Percentiles rank a stretch among this genome's conserved stretches.
Conservation (phyloP, 306 rosid species). For the Dryas alaskensis region DNA sequence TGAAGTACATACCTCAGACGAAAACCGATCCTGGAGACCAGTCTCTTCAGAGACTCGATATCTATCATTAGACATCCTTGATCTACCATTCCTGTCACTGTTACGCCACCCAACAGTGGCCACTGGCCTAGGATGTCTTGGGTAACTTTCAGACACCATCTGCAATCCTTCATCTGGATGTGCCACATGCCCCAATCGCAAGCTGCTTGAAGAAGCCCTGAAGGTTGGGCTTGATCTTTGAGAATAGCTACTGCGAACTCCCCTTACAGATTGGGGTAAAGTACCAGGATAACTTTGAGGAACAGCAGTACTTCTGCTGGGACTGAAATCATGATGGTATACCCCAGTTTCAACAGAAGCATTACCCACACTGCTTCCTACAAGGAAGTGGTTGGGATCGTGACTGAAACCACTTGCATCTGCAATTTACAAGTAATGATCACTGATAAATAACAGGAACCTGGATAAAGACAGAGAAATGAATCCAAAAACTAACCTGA, state of each 20-base stretch:
- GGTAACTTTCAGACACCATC: conserved; percentile 53
- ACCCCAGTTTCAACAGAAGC: conserved; percentile 52
- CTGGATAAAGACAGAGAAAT: background rate
- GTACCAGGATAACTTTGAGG: conserved; percentile 56
- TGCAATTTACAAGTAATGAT: conserved; percentile 29
- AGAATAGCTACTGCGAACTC: conserved; percentile 58
- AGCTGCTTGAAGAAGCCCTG: conserved; percentile 62
- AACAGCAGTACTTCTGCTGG: conserved; percentile 42
- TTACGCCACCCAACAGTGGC: conserved; percentile 51
- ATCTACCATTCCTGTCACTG: conserved; percentile 63
- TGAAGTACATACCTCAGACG: conserved; percentile 48
- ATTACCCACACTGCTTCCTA: conserved; percentile 56
- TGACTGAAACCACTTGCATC: conserved; percentile 54
- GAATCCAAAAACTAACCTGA: conserved; percentile 41
- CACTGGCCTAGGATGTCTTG: conserved; percentile 61
- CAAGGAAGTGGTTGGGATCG: conserved; percentile 52
- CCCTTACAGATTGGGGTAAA: conserved; percentile 48
- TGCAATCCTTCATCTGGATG: conserved; percentile 65
- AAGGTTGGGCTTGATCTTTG: conserved; percentile 60
- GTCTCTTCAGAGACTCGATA: conserved; percentile 48
- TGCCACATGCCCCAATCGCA: conserved; percentile 49
- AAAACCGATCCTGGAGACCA: conserved; percentile 46
- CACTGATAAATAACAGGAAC: conserved; percentile 21
- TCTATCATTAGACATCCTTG: conserved; percentile 59
- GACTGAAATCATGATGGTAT: conserved; percentile 54